These are phyloP conservation scores for Eucalyptus virginea DNA, from an alignment of 345 rosid genomes.

Conservation along the genomic window DNA sequence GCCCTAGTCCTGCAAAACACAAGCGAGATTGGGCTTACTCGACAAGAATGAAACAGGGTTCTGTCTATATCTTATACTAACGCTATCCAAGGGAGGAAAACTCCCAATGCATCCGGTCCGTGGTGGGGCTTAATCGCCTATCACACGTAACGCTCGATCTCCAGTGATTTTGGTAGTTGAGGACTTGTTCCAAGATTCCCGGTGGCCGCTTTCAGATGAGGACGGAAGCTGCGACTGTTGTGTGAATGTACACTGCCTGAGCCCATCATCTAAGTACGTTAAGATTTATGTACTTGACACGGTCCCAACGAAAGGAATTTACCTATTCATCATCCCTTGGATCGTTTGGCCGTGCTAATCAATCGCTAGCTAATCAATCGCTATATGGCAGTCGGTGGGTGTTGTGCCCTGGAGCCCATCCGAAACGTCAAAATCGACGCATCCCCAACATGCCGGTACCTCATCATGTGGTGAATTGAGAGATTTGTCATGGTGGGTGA, in stretches of 20 bases:
- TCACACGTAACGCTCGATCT: not conserved
- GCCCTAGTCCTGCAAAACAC: not conserved
- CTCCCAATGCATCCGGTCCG: not conserved
- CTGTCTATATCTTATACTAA: not conserved
- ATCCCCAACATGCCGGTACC: not conserved
- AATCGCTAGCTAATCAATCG: not conserved
- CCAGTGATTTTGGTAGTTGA: not conserved
- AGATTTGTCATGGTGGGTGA: not conserved
- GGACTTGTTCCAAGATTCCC: not conserved
- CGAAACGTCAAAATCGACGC: not conserved
- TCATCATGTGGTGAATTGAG: not conserved
- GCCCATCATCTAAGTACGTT: not conserved
- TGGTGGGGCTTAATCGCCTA: not conserved
- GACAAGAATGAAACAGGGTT: not conserved
- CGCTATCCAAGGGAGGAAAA: not conserved
- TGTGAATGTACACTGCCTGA: not conserved
- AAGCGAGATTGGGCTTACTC: not conserved
- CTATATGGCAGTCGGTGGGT: accelerated
- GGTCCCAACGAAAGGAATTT: not conserved
- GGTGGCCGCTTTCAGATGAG: not conserved
- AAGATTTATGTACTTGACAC: not conserved
- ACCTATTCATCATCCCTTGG: not conserved
- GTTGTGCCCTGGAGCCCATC: not conserved
- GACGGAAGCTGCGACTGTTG: not conserved
- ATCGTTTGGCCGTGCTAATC: not conserved